Conservation (phyloP, 2,329 filamentous ascomycete genomes). For the Neospermospora avenae region DNA sequence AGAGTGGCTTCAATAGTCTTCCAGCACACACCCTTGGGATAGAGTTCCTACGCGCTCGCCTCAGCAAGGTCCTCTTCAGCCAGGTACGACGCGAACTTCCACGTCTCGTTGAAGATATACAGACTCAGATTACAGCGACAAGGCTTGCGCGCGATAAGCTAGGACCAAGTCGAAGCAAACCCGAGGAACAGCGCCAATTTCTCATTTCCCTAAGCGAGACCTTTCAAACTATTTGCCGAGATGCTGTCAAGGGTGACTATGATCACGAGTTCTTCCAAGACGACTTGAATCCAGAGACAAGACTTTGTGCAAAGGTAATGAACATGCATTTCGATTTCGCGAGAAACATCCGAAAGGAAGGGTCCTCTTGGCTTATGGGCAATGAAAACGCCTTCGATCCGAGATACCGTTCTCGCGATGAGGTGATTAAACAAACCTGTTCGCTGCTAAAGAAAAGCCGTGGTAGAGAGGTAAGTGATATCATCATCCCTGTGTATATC, state of each 20-base stretch:
- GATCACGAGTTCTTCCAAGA: conserved; percentile 19
- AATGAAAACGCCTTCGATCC: neutral
- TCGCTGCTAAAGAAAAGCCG: conserved; percentile 19
- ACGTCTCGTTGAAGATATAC: conserved; percentile 21
- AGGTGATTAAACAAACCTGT: conserved; percentile 18
- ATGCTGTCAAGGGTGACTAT: conserved; percentile 21
- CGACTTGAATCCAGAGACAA: conserved; percentile 7
- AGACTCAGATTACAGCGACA: conserved; percentile 14
- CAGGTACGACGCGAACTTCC: conserved; percentile 21
- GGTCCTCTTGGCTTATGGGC: conserved; percentile 14
- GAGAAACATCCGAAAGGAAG: conserved; percentile 11
- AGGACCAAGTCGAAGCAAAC: conserved; percentile 10
- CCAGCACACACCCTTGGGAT: conserved; percentile 34
- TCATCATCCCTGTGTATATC: neutral
- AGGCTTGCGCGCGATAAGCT: conserved; percentile 7
- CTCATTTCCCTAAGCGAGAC: conserved; percentile 15
- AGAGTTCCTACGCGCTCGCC: conserved; percentile 41
- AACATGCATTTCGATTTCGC: conserved; percentile 21
- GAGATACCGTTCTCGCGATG: conserved; percentile 13
- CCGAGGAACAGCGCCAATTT: conserved; percentile 11
- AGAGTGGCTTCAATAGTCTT: conserved; percentile 21
- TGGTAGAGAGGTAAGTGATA: conserved; percentile 17
- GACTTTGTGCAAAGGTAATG: conserved; percentile 19
- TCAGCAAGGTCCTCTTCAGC: conserved; percentile 37
- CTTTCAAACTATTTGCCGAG: conserved; percentile 17